These are phyloP conservation scores for Cydonia oblonga DNA, from an alignment of 331 rosid species.

Conservation along the genomic window DNA sequence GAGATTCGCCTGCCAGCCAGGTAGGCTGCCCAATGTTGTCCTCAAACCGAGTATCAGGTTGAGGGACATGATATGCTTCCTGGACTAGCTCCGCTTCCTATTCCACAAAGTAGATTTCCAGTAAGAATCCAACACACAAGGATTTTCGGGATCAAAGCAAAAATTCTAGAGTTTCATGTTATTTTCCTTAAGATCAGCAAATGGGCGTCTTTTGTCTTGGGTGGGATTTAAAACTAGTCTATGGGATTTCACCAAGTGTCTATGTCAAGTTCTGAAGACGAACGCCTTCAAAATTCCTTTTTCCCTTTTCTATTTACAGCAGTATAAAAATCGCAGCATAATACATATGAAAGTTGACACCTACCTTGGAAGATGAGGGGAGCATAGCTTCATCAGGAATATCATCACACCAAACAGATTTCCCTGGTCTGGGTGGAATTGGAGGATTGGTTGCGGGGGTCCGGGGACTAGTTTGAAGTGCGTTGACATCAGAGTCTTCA, in stretches of 20 bases:
- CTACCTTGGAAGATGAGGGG: slow-evolving; percentile 37
- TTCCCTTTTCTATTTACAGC: neutral
- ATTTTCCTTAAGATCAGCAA: too few species aligned
- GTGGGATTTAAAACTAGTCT: too few species aligned
- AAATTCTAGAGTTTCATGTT: neutral
- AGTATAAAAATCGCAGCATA: neutral
- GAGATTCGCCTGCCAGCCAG: slow-evolving; percentile 78
- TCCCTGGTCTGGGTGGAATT: slow-evolving; percentile 46
- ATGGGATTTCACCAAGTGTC: neutral
- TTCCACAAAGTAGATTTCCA: slow-evolving; percentile 4
- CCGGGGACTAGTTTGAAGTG: slow-evolving; percentile 46
- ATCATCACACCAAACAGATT: slow-evolving; percentile 21
- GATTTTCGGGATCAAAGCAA: neutral
- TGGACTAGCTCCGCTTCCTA: slow-evolving; percentile 33
- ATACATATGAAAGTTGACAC: neutral
- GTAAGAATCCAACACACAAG: slow-evolving; percentile 1
- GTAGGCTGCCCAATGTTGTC: slow-evolving; percentile 15
- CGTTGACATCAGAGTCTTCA: slow-evolving; percentile 30
- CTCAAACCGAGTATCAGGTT: slow-evolving; percentile 15
- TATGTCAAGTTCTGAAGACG: neutral
- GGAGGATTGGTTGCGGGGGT: slow-evolving; percentile 68
- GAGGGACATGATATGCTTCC: slow-evolving; percentile 15
- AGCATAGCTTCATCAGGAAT: slow-evolving; percentile 18
- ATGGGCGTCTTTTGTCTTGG: too few species aligned
- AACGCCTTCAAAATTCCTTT: neutral